Evolutionary conservation across 371 early-diverging fungal genomes (phyloP), one percentile per base, ranked within the genome.

Genomic region (Mortierella sp.): DNA sequence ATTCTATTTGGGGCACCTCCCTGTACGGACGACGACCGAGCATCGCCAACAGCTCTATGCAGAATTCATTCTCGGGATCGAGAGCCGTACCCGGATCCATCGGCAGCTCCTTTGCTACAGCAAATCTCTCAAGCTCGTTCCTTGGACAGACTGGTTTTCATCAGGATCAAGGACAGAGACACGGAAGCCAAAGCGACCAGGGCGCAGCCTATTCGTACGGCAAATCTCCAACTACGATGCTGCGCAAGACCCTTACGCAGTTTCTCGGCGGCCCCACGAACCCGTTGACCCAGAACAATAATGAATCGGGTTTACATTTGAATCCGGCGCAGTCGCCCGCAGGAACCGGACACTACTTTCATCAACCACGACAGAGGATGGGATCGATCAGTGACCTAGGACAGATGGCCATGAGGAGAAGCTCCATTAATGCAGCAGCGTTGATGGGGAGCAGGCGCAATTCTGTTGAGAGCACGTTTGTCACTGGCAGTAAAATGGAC

Each of bases 301-400:
- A 41, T 21, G 59, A 66, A 21, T 47, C 53, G 46, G 54, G 48
- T n/a, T 37, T 31, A 5, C 67, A 66, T 24, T 15, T 53, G 49
- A 59, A 32, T 32, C 30, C 60, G 17, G 51, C 42, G 15, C 71
- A 58, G 15, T 64, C 71, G 15, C 60, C 66, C 12, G 53, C 47
- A 3, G 60, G 68, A n/a, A 39, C 73, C 7, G 64, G 64, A 5
- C n/a, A 62, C 17, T 59, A 56, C 11, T 17, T 67, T 19, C 48
- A 62, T 11, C 63, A 73, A 24, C 51, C 76, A n/a, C 56, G 76
- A 30, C 76, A 75, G 24, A 59, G 76, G 49, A 69, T 69, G 54
- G 76, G 69, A 3, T 69, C 69, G 9, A 68, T 75, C 51, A 75
- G 69, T 32, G 69, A 68, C 17, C 56, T 75, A 6, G 76, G 76